A percentile compares a stretch with the other conserved stretches of the same genome.
Evolutionary conservation across 176 grass and related monocot genomes (phyloP).

Genomic region (Paspalum notatum): DNA sequence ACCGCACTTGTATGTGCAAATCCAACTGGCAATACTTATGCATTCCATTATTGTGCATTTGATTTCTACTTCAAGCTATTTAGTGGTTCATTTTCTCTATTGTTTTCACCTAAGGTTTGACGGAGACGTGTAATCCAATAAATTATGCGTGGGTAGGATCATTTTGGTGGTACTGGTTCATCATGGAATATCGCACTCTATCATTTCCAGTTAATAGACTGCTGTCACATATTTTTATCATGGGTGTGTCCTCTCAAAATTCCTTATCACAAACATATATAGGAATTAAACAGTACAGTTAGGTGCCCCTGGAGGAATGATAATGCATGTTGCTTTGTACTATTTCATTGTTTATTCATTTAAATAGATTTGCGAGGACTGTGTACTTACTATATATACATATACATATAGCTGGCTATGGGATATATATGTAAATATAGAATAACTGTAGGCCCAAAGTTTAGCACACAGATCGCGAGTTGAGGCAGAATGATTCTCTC

Average conservation of each 20-base stretch:
- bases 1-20: neutral
- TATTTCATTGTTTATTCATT: neutral
- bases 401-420: neutral
- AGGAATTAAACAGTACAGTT: slow-evolving; percentile 26
- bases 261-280: neutral
- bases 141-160: slow-evolving; percentile 25
- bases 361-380: neutral
- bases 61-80: slow-evolving; percentile 16
- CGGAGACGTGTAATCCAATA: slow-evolving; percentile 42
- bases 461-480: neutral
- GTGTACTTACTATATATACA: neutral
- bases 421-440: neutral
- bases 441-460: slow-evolving; percentile 13
- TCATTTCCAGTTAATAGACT: neutral
- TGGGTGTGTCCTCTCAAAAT: neutral
- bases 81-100: slow-evolving; percentile 28
- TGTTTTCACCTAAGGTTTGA: slow-evolving; percentile 32
- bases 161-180: neutral
- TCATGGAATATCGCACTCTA: neutral
- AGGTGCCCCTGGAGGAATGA: neutral
- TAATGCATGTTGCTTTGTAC: slow-evolving; percentile 15
- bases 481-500: slow-evolving; percentile 50
- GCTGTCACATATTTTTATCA: neutral
- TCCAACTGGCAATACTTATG: neutral
- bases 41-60: slow-evolving; percentile 13